Base-by-base conservation (phyloP, 2,329 filamentous ascomycete species). In the Ceratocystis alfenasii region DNA sequence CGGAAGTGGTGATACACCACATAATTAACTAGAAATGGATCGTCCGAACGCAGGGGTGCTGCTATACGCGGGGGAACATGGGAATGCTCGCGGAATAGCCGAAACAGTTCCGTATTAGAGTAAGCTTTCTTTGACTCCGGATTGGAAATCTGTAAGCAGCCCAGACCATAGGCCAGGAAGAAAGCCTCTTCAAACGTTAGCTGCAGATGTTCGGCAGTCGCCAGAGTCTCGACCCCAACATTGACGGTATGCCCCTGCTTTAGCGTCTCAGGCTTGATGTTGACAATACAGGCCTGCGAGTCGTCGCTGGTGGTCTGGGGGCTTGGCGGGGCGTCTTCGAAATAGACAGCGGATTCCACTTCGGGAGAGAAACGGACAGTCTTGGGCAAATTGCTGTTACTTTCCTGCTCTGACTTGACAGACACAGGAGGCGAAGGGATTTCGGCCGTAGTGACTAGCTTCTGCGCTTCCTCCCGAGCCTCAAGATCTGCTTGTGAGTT, bases 1-100 rank as follows among this genome's bases (percentile, higher is more conserved):
- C 94, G 87, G 77, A 96, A 99, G 74, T 99, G 93, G 73, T 99
- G 94, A 74, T 96, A 99, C 20, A 90, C 90, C 12, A 85, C 86
- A 72, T 97, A 99, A 67, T 90, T 87, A 0, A 96, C 74, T 22
- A 97, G 78, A 74, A 99, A 99, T 0, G 84, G 82, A 71, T 95
- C 89, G 73, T 96, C 90, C 0, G 90, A 85, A 17, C 81, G 79
- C 2, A 90, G 78, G 12, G 73, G 73, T 2, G 73, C 70, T 0
- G 74, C 70, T 1, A 71, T 73, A 2, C 72, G 69, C 10, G 78
- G 78, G 7, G 88, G 88, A 64, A 87, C 88, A 70, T 85, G 85
- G 0, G 87, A 90, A 70, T 87, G 77, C 63, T 81, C 83, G 44
- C 89, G 84, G 71, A 88, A 90, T 2, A 89, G 77, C 3, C 75